A percentile compares a stretch with the other conserved stretches of the same genome.
phyloP scores from a whole-genome alignment of 306 rosid genomes.

The Vigna mungo region DNA sequence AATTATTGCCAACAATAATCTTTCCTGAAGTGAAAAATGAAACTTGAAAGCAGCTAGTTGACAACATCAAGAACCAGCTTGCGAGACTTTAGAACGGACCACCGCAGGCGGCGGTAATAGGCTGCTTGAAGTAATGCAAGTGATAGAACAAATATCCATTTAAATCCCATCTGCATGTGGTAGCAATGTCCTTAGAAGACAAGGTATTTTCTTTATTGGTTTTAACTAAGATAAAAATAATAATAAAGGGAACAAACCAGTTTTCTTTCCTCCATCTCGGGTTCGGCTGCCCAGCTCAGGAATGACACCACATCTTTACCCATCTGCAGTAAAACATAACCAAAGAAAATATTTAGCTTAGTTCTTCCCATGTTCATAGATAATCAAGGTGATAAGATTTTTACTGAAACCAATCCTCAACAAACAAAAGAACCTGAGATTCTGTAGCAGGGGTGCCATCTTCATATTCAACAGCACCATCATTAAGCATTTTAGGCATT shows the following conservation, averaged over 20 bases:
- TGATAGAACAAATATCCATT: slow-evolving; percentile 95
- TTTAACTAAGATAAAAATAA: background rate
- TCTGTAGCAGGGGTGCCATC: slow-evolving; percentile 95
- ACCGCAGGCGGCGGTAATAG: slow-evolving; percentile 86
- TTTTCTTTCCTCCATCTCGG: slow-evolving; percentile 99
- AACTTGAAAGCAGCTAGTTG: slow-evolving; percentile 62
- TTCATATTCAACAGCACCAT: slow-evolving; percentile 96
- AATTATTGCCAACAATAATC: slow-evolving; percentile 64
- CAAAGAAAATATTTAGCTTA: background rate
- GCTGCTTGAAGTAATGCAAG: slow-evolving; percentile 95
- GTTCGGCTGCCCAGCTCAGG: slow-evolving; percentile 96
- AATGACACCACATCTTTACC: slow-evolving; percentile 93
- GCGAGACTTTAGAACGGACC: slow-evolving; percentile 97
- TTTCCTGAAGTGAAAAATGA: slow-evolving; percentile 51
- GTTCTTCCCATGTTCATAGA: background rate
- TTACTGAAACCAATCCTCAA: slow-evolving; percentile 9
- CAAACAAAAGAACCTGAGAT: slow-evolving; percentile 70
- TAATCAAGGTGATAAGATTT: slow-evolving; percentile 6
- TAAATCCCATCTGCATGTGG: slow-evolving; percentile 91
- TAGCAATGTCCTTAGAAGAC: slow-evolving; percentile 10
- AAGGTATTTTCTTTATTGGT: background rate
- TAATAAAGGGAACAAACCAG: slow-evolving; percentile 60
- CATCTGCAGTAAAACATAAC: slow-evolving; percentile 66
- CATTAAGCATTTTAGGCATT: slow-evolving; percentile 99
- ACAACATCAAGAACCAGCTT: slow-evolving; percentile 97